These are phyloP conservation scores for Phytophthora quininea DNA, from an alignment of 352 stramenopile genomes.

Conservation along the genomic window DNA sequence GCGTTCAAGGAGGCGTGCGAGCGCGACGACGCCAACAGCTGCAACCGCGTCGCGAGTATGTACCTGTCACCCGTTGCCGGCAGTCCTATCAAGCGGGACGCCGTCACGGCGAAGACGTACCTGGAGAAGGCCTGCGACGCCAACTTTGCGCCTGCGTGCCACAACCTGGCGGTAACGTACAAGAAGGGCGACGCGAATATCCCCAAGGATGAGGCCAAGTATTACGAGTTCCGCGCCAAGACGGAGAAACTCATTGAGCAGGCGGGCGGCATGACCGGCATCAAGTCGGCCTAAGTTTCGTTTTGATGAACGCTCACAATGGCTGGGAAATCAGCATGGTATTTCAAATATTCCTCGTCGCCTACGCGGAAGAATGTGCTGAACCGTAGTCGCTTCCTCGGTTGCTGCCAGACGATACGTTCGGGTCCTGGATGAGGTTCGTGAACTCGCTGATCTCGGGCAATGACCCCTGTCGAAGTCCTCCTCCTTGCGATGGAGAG, in stretches of 20 bases:
- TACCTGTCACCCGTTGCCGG: slow-evolving; percentile 51
- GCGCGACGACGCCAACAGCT: slow-evolving; percentile 78
- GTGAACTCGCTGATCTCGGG: slow-evolving; percentile 82
- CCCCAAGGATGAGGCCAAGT: slow-evolving; percentile 64
- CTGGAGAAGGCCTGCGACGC: slow-evolving; percentile 78
- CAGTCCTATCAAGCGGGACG: slow-evolving; percentile 57
- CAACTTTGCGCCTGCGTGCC: slow-evolving; percentile 87
- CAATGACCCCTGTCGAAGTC: slow-evolving; percentile 53
- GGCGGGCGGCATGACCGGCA: slow-evolving; percentile 59
- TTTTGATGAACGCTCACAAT: background rate
- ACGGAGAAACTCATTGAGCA: slow-evolving; percentile 80
- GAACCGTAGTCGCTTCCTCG: slow-evolving; percentile 25
- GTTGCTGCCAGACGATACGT: slow-evolving; percentile 11
- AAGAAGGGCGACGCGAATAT: slow-evolving; percentile 86
- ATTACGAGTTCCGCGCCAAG: slow-evolving; percentile 78
- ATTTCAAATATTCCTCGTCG: too few species aligned
- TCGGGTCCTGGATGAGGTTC: slow-evolving; percentile 50
- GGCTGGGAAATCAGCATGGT: too few species aligned
- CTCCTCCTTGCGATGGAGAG: slow-evolving; percentile 41
- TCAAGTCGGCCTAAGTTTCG: slow-evolving; percentile 37
- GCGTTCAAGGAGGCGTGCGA: slow-evolving; percentile 82
- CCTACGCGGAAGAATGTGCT: slow-evolving; percentile 6
- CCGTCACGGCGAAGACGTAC: slow-evolving; percentile 65
- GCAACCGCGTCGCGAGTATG: slow-evolving; percentile 81
- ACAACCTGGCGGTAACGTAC: slow-evolving; percentile 91